These are phyloP conservation scores for Ichthyophonus hoferi DNA, from an alignment of 208 protist species.

Conservation along the genomic window DNA sequence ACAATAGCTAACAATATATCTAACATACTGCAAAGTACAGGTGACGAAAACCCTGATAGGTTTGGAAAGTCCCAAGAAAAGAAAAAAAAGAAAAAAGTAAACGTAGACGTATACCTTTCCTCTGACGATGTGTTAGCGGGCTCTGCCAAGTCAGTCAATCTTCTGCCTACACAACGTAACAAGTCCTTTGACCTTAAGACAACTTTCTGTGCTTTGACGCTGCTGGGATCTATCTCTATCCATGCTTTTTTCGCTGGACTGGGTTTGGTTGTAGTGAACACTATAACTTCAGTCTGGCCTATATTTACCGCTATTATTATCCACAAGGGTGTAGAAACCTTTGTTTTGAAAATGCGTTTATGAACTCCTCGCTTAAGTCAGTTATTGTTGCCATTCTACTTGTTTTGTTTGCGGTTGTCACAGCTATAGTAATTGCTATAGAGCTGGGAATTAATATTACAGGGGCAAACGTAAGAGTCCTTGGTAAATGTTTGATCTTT, in stretches of 20 bases:
- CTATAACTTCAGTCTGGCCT: too few species aligned
- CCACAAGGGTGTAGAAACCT: slow-evolving; percentile 14
- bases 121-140: too few species aligned
- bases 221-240: not conserved
- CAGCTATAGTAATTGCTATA: not conserved
- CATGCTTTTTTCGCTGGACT: slow-evolving; percentile 33
- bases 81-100: too few species aligned
- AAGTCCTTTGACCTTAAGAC: too few species aligned
- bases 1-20: too few species aligned
- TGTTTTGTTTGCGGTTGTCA: not conserved
- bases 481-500: not conserved
- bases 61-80: too few species aligned
- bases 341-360: not conserved
- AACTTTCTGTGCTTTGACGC: not conserved
- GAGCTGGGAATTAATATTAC: not conserved
- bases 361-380: not conserved
- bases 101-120: too few species aligned
- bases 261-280: not conserved
- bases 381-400: not conserved
- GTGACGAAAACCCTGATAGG: too few species aligned
- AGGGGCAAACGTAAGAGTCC: not conserved
- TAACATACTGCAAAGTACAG: too few species aligned
- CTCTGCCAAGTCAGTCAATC: too few species aligned
- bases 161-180: too few species aligned
- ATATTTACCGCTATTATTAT: slow-evolving; percentile 23